A percentile compares a stretch with the other conserved stretches of the same genome.
phyloP scores from a whole-genome alignment of 2,329 filamentous ascomycete species.

The Neopestalotiopsis sp. region DNA sequence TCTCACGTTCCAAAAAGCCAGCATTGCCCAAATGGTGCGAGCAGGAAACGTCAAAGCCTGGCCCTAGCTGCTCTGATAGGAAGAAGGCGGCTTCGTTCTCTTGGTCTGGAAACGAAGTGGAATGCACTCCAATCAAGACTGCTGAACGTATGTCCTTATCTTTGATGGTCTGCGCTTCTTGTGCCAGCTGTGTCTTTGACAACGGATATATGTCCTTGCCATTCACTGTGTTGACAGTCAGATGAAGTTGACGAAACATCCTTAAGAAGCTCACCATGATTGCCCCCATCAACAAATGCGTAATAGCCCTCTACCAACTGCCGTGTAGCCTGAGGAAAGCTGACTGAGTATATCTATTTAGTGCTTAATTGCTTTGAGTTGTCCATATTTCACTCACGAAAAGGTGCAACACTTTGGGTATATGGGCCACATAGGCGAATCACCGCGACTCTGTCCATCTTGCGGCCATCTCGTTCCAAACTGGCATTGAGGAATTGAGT shows the following conservation, averaged over 20 bases:
- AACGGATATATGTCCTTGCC: not conserved
- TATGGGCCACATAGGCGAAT: conserved; percentile 58
- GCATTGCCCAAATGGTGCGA: conserved; percentile 58
- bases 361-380: not conserved
- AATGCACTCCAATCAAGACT: not conserved
- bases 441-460: conserved; percentile 56
- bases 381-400: not conserved
- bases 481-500: conserved; percentile 66
- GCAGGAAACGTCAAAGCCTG: conserved; percentile 50
- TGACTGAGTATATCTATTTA: not conserved
- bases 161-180: not conserved
- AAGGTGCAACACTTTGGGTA: not conserved
- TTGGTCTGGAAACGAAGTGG: not conserved
- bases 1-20: conserved; percentile 66
- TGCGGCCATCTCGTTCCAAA: conserved; percentile 54
- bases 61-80: conserved; percentile 17
- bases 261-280: not conserved
- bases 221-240: not conserved
- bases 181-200: not conserved
- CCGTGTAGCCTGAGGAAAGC: not conserved
- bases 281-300: not conserved
- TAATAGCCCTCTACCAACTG: not conserved
- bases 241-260: not conserved
- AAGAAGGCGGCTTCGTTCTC: conserved; percentile 2
- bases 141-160: not conserved